Evolutionary conservation across 768 basidiomycete species (phyloP).

Genomic region (Amanita rimosa): DNA sequence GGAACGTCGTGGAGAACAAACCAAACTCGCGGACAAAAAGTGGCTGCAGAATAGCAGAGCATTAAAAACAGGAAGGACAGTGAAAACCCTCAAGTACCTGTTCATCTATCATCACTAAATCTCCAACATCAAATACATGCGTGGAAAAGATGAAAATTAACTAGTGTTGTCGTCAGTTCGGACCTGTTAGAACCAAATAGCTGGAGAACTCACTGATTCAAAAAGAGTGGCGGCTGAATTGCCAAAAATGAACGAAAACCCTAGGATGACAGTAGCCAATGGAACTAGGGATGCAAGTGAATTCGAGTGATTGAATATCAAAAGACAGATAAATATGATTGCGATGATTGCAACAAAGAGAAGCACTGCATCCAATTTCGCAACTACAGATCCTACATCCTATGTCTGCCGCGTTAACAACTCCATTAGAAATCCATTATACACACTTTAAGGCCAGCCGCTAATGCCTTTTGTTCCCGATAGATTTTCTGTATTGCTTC

Average conservation of each 20-base stretch:
- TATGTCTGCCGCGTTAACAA: constrained; percentile 13
- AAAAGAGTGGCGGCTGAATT: constrained; percentile 72
- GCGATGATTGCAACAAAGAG: constrained; percentile 43
- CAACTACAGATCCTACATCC: constrained; percentile 65
- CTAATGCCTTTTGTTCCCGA: constrained; percentile 61
- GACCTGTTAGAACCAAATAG: background rate
- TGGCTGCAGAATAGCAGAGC: constrained; percentile 10
- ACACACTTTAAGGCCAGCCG: constrained; percentile 55
- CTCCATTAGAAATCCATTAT: background rate
- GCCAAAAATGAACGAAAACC: constrained; percentile 80
- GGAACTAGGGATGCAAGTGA: constrained; percentile 68
- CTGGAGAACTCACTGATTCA: constrained; percentile 43
- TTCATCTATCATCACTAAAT: constrained; percentile 73
- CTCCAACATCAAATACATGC: constrained; percentile 79
- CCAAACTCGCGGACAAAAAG: constrained; percentile 69
- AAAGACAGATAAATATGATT: constrained; percentile 57
- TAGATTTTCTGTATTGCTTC: constrained; percentile 77
- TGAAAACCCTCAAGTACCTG: constrained; percentile 23
- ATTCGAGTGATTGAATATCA: constrained; percentile 61
- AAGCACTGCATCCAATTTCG: constrained; percentile 70
- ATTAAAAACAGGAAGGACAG: background rate
- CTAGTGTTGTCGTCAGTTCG: constrained; percentile 19
- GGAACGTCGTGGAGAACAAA: constrained; percentile 68
- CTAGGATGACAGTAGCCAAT: constrained; percentile 68
- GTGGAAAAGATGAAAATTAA: constrained; percentile 81